phyloP scores from a whole-genome alignment of 169 alveolate genomes.

The Plasmodium knowlesi region DNA sequence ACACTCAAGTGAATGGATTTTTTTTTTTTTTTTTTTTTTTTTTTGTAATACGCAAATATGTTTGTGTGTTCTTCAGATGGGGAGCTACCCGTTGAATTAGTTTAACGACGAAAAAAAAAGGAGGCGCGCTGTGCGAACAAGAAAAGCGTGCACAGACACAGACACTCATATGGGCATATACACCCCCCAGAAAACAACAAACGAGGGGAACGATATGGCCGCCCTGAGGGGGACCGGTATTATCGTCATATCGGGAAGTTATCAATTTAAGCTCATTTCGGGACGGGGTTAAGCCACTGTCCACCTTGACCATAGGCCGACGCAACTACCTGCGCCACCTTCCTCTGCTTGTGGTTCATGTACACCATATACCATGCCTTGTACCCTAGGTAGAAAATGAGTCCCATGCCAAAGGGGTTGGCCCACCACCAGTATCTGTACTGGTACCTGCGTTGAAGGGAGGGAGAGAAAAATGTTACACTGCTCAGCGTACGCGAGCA shows the following conservation, averaged over 20 bases:
- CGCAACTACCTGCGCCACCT: constrained; percentile 91
- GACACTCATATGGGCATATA: neutral
- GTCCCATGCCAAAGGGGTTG: constrained; percentile 90
- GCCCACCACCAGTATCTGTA: constrained; percentile 93
- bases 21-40: too few relatives aligned
- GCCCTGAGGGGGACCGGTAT: neutral
- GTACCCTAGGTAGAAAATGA: constrained; percentile 86
- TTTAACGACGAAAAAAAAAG: neutral
- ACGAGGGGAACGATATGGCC: neutral
- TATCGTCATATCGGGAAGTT: neutral
- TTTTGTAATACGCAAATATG: neutral
- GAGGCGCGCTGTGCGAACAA: neutral
- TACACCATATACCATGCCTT: constrained; percentile 89
- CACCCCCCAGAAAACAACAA: neutral
- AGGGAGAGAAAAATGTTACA: neutral
- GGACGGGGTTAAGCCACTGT: constrained; percentile 92
- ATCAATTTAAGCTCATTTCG: constrained; percentile 76
- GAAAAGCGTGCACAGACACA: neutral
- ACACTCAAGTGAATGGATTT: neutral
- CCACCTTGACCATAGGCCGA: constrained; percentile 93
- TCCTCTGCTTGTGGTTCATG: constrained; percentile 89
- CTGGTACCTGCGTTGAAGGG: constrained; percentile 60
- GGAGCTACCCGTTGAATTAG: neutral
- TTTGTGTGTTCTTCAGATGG: neutral
- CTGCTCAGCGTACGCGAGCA: neutral